phyloP scores from a whole-genome alignment of 371 early-diverging fungal genomes.

The Rhizopus arrhizus region DNA sequence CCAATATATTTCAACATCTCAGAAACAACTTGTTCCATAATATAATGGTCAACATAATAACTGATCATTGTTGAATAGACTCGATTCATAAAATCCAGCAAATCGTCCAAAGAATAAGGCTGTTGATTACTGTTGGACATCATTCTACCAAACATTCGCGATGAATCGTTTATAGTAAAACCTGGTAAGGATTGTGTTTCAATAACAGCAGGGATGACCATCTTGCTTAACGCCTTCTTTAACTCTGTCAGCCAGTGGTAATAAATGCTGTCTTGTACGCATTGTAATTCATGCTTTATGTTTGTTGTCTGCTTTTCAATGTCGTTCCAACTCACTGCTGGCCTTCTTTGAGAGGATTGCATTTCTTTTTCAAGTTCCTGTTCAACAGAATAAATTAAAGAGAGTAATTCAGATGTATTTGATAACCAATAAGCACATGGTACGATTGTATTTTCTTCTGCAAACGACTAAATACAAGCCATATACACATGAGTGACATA shows the following conservation, averaged over 20 bases:
- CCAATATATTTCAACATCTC: conserved; percentile 91
- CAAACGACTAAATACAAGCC: neutral
- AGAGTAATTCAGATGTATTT: conserved; percentile 90
- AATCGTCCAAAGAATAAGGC: conserved; percentile 85
- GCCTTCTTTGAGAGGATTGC: too few relatives aligned
- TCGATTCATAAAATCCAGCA: conserved; percentile 87
- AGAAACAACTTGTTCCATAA: conserved; percentile 75
- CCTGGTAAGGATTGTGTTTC: conserved; percentile 91
- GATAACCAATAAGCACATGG: conserved; percentile 90
- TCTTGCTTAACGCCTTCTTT: conserved; percentile 85
- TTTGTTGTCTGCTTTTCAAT: conserved; percentile 60
- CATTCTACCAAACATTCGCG: conserved; percentile 78
- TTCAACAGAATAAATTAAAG: conserved; percentile 55
- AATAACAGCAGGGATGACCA: conserved; percentile 91
- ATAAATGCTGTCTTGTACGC: conserved; percentile 68
- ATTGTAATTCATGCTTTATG: conserved; percentile 66
- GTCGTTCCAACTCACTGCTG: conserved; percentile 34
- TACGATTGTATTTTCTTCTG: conserved; percentile 63
- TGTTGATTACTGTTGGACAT: conserved; percentile 71
- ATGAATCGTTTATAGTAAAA: conserved; percentile 85
- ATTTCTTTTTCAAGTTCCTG: conserved; percentile 5
- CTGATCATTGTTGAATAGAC: conserved; percentile 88
- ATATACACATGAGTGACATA: too few relatives aligned
- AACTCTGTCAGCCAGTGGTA: conserved; percentile 89
- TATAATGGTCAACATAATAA: conserved; percentile 87